These are phyloP conservation scores for Alternaria arbusti DNA, from an alignment of 2,329 filamentous ascomycete species.

Conservation along the genomic window DNA sequence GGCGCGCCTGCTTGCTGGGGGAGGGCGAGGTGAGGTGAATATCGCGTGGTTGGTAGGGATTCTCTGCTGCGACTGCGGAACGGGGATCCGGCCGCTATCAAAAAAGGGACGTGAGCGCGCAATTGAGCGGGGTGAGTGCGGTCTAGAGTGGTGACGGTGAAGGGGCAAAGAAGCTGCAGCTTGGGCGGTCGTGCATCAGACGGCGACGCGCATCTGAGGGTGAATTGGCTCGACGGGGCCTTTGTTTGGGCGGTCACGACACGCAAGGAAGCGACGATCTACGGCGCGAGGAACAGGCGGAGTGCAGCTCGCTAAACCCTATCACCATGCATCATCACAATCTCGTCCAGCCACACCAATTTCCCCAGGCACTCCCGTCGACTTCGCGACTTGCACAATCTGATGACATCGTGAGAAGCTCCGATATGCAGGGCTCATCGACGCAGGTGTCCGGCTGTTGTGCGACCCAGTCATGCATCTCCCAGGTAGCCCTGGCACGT, in stretches of 20 bases:
- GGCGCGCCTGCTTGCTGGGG: slow-evolving; percentile 16
- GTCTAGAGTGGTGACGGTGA: neutral
- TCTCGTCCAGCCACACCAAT: slow-evolving; percentile 10
- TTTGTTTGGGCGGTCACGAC: slow-evolving; percentile 19
- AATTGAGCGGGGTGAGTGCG: slow-evolving; percentile 6
- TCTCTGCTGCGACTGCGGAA: slow-evolving; percentile 13
- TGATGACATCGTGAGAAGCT: neutral
- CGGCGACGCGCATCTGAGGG: slow-evolving; percentile 14
- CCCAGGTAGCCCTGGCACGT: slow-evolving; percentile 2
- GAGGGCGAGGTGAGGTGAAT: slow-evolving; percentile 13
- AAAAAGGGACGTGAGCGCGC: slow-evolving; percentile 3
- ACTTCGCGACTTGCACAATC: neutral
- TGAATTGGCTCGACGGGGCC: slow-evolving; percentile 9
- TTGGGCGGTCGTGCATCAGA: slow-evolving; percentile 7
- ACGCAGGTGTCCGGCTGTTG: slow-evolving; percentile 11
- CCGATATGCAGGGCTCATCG: neutral
- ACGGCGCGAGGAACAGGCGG: slow-evolving; percentile 22
- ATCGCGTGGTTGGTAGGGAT: slow-evolving; percentile 25
- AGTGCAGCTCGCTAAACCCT: slow-evolving; percentile 15
- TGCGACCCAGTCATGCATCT: slow-evolving; percentile 3
- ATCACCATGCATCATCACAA: slow-evolving; percentile 22
- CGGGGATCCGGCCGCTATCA: slow-evolving; percentile 9
- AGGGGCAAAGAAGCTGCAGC: slow-evolving; percentile 10
- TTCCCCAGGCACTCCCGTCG: neutral
- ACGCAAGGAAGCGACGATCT: slow-evolving; percentile 18